phyloP scores from a whole-genome alignment of 495 filamentous ascomycete species.

The Penicillium subrubescens region DNA sequence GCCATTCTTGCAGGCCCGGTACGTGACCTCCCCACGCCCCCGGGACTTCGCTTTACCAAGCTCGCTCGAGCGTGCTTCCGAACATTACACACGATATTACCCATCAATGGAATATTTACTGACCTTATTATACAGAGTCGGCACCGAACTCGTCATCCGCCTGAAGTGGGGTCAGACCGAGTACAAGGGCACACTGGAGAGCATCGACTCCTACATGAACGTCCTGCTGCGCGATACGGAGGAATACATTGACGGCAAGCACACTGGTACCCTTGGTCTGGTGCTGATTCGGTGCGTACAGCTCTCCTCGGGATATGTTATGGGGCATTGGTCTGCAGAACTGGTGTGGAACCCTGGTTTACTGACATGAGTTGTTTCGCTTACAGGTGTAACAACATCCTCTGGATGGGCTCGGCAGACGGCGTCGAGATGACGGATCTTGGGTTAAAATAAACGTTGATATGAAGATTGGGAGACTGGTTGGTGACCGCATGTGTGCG shows the following conservation, averaged over 20 bases:
- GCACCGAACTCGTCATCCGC: constrained; percentile 84
- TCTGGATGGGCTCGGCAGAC: constrained; percentile 76
- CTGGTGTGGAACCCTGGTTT: background rate
- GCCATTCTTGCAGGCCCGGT: constrained; percentile 86
- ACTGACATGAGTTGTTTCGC: background rate
- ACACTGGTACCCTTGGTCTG: constrained; percentile 78
- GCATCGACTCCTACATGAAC: constrained; percentile 98
- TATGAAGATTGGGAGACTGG: too few species aligned
- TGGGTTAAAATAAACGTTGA: constrained; percentile 40
- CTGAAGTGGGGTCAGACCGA: constrained; percentile 98
- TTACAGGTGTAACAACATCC: constrained; percentile 86
- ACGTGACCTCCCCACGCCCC: constrained; percentile 36
- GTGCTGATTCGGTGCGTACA: constrained; percentile 80
- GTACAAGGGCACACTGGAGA: constrained; percentile 89
- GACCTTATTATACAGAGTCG: constrained; percentile 59
- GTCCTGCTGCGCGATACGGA: constrained; percentile 86
- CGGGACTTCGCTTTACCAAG: background rate
- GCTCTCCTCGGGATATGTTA: background rate
- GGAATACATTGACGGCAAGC: constrained; percentile 89
- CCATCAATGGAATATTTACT: background rate
- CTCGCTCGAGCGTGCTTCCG: background rate
- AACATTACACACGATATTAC: background rate
- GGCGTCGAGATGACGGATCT: constrained; percentile 61
- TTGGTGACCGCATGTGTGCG: background rate
- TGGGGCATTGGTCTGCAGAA: background rate